Percentiles rank a stretch among this genome's conserved stretches.
phyloP scores from a whole-genome alignment of 1,139 yeast genomes.

The Taphrina wiesneri region DNA sequence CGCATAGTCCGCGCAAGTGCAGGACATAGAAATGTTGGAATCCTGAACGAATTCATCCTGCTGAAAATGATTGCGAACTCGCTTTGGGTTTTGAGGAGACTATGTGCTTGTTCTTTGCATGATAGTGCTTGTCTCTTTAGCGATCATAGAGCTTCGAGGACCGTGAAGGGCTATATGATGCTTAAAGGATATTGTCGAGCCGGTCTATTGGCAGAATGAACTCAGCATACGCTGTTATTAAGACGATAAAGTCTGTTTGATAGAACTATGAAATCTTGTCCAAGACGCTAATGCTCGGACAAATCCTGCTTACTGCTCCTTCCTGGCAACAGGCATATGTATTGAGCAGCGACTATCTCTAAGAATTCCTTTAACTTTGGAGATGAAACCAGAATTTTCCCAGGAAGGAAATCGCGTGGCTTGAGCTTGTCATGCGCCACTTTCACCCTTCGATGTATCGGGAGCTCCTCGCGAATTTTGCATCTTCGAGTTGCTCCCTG shows the following conservation, averaged over 20 bases:
- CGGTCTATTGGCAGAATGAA: no score
- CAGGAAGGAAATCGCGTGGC: background rate
- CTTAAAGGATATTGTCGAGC: background rate
- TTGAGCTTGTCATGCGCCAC: background rate
- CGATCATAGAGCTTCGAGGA: no score
- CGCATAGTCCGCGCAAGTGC: slow-evolving; percentile 9
- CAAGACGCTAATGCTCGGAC: no score
- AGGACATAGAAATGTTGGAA: slow-evolving; percentile 25
- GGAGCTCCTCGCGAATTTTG: background rate
- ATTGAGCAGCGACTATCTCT: background rate
- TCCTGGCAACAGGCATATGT: no score
- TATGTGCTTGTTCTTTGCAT: background rate
- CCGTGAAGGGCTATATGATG: no score
- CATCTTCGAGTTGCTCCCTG: background rate
- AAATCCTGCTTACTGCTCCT: no score
- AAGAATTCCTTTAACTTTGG: background rate
- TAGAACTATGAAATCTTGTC: no score
- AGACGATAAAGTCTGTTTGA: no score
- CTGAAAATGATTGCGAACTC: background rate
- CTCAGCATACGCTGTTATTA: no score
- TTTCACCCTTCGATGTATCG: background rate
- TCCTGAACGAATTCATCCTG: background rate
- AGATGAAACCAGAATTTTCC: background rate
- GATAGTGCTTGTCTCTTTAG: no score
- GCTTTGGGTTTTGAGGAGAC: no score